A percentile compares a stretch with the other conserved stretches of the same genome.
Evolutionary conservation across 108 stramenopile species (phyloP).

Genomic region (Heterococcus sp.): DNA sequence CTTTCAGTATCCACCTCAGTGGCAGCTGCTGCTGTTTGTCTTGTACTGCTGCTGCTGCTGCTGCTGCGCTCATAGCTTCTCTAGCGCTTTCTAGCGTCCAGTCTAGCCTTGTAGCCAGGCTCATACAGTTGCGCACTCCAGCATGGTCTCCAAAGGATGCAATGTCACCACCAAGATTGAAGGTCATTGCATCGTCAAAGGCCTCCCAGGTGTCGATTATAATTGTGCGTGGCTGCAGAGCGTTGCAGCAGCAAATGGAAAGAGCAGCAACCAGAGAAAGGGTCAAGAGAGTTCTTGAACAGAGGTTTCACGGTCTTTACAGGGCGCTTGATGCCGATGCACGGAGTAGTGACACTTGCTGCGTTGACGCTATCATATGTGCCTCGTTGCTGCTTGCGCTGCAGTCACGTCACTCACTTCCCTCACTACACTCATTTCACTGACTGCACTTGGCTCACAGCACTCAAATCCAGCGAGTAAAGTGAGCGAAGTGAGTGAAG

Average conservation of each 20-base stretch:
- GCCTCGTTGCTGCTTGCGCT: too few species aligned
- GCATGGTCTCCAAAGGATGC: slow-evolving; percentile 14
- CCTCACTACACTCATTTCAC: too few species aligned
- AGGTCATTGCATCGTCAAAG: slow-evolving; percentile 38
- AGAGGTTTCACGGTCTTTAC: too few species aligned
- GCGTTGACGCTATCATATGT: too few species aligned
- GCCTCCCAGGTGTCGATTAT: slow-evolving; percentile 36
- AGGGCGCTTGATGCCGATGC: too few species aligned
- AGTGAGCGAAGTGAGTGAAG: too few species aligned
- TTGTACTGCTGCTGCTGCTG: neutral
- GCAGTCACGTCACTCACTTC: too few species aligned
- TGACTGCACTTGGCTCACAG: too few species aligned
- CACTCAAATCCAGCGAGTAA: too few species aligned
- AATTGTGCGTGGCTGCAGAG: slow-evolving; percentile 19
- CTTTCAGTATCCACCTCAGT: slow-evolving; percentile 22
- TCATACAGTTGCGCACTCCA: slow-evolving; percentile 25
- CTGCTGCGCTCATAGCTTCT: neutral
- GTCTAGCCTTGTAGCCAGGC: slow-evolving; percentile 14
- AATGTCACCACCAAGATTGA: slow-evolving; percentile 38
- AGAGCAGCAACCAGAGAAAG: neutral
- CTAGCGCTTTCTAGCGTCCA: slow-evolving; percentile 12
- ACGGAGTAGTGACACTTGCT: too few species aligned
- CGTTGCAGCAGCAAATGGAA: neutral
- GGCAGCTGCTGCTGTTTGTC: neutral
- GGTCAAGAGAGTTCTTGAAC: neutral